Base-by-base conservation (phyloP, 2,329 filamentous ascomycete species). In the Penicillium rolfsii region DNA sequence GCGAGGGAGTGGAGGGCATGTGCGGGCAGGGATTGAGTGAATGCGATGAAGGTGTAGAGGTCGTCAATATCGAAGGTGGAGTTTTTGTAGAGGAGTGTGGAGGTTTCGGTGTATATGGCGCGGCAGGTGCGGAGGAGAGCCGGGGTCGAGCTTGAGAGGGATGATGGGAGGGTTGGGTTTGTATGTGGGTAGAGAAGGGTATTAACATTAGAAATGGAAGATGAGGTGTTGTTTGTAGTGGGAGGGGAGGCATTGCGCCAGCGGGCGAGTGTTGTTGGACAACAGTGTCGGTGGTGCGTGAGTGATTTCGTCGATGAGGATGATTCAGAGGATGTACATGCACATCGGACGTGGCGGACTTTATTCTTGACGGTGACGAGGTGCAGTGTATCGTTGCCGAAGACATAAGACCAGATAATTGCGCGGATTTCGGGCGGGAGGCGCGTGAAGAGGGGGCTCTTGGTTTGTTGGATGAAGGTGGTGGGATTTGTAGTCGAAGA, bases 321-420 rank as follows among this genome's bases (percentile, higher is more conserved):
- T 30, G 45, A 64, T 30, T 64, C 57, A 8, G 59, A n/a, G 6
- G 70, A 52, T 1, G 43, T 19, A 62, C 75, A 77, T 1, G 43
- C 22, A 62, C 75, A 77, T 35, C 74, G 73, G 22, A 77, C 71
- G 57, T 77, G 75, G 22, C 70, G 70, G 55, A 77, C 70, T 58
- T 74, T 73, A 52, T 72, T 67, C 58, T 73, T 74, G 24, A 76
- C 52, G 45, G 74, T 73, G 24, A 77, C 74, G 19, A 78, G 66
- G 57, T 77, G 75, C 9, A 79, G 66, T 43, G 71, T 70, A 35
- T 71, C 63, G 22, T 71, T 63, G 57, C 71, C 71, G 57, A 79
- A 77, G 61, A 75, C 73, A 57, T 76, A 72, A 6, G 62, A 57
- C 64, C 77, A 79, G 41, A 78, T 76, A 49, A 76, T 72, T n/a